A percentile compares a stretch with the other conserved stretches of the same genome.
Conservation (phyloP, 116 monocot genomes). For the Cymodocea nodosa region DNA sequence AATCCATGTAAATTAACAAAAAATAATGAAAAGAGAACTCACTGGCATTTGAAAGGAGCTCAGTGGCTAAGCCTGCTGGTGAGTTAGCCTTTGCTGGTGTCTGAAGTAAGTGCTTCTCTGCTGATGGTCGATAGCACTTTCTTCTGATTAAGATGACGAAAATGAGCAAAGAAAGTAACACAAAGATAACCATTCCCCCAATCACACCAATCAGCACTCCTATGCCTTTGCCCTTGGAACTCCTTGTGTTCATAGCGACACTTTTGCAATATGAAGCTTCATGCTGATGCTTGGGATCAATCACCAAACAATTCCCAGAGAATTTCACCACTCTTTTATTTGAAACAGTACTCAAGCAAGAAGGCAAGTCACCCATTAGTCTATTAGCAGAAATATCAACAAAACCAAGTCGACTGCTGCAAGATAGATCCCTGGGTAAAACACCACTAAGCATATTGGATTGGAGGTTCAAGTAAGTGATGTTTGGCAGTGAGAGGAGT, state of each 20-base stretch:
- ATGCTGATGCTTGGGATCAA: constrained; percentile 51
- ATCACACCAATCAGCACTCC: constrained; percentile 42
- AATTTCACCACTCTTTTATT: constrained; percentile 48
- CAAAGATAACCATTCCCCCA: constrained; percentile 33
- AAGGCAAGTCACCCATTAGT: constrained; percentile 53
- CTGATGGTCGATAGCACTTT: constrained; percentile 16
- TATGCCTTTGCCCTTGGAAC: constrained; percentile 15
- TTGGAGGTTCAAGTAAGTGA: constrained; percentile 74
- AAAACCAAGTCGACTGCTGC: constrained; percentile 67
- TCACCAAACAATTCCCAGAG: constrained; percentile 54
- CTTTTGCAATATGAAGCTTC: constrained; percentile 38
- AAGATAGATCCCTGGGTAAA: constrained; percentile 37
- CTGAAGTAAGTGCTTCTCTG: constrained; percentile 34
- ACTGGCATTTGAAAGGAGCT: constrained; percentile 85
- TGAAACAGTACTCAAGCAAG: constrained; percentile 49
- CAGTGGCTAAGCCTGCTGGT: constrained; percentile 51
- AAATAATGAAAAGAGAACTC: constrained; percentile 14
- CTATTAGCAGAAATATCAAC: constrained; percentile 72
- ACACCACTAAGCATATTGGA: constrained; percentile 77
- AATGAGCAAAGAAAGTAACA: constrained; percentile 36
- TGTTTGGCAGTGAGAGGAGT: constrained; percentile 66
- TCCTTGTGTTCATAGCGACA: constrained; percentile 11
- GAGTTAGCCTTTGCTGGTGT: constrained; percentile 40
- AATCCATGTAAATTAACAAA: too few relatives aligned
- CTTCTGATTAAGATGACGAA: constrained; percentile 41